Percentiles rank a stretch among this genome's conserved stretches.
Evolutionary conservation across 345 rosid genomes (phyloP).

Genomic region (Hibiscus syriacus): DNA sequence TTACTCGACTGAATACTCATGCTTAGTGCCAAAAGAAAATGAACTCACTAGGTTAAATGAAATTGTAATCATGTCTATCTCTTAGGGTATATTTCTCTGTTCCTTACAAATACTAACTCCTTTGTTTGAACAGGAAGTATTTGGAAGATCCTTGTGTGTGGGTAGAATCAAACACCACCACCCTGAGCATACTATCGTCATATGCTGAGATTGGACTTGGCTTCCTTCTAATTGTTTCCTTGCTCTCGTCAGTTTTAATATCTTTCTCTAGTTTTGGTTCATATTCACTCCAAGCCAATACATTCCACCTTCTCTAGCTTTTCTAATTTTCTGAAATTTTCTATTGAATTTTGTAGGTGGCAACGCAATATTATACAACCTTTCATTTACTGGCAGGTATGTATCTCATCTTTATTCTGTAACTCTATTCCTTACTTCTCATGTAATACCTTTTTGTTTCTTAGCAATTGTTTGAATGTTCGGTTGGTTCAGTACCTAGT

Average conservation of each 20-base stretch:
- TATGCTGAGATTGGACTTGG: constrained; percentile 92
- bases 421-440: no score
- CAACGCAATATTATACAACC: constrained; percentile 93
- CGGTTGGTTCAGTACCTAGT: no score
- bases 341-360: constrained; percentile 54
- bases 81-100: no score
- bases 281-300: not conserved
- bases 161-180: no score
- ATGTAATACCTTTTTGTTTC: no score
- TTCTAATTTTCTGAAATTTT: not conserved
- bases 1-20: no score
- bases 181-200: constrained; percentile 81
- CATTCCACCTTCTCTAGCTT: not conserved
- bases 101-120: constrained; percentile 1
- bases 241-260: constrained; percentile 58
- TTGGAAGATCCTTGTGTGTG: no score
- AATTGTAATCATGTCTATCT: no score
- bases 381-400: constrained; percentile 98
- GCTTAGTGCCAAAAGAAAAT: no score
- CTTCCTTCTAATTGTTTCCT: constrained; percentile 62
- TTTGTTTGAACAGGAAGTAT: constrained; percentile 54
- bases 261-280: not conserved
- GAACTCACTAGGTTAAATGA: no score
- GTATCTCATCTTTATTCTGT: not conserved
- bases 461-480: no score